Conservation (phyloP, 2,329 filamentous ascomycete genomes). For the Lomentospora prolificans region DNA sequence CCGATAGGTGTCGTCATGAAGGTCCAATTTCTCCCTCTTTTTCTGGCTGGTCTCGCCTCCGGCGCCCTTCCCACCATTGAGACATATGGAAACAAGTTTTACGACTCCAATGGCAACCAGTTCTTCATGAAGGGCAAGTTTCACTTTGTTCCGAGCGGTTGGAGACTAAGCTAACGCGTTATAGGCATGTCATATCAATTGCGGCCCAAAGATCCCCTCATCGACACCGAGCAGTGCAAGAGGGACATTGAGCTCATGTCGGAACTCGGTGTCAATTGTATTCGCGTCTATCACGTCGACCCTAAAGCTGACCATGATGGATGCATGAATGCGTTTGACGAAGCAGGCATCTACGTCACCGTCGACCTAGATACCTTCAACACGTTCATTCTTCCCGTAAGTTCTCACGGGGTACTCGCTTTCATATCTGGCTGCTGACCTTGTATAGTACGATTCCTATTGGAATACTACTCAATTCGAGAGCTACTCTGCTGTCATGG, state of each 20-base stretch:
- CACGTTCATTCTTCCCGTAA: slow-evolving; percentile 56
- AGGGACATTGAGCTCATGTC: slow-evolving; percentile 71
- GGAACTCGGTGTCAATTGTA: slow-evolving; percentile 69
- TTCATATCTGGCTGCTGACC: neutral
- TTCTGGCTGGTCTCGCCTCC: neutral
- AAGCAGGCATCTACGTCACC: slow-evolving; percentile 75
- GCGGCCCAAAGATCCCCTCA: slow-evolving; percentile 57
- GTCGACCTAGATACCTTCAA: slow-evolving; percentile 72
- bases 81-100: slow-evolving; percentile 71
- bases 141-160: neutral
- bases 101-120: slow-evolving; percentile 68
- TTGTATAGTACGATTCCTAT: slow-evolving; percentile 40
- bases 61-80: slow-evolving; percentile 38
- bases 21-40: slow-evolving; percentile 6
- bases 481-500: slow-evolving; percentile 61
- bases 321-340: slow-evolving; percentile 73
- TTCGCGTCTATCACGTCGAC: slow-evolving; percentile 85
- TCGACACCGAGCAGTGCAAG: slow-evolving; percentile 65
- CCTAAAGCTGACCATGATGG: slow-evolving; percentile 58
- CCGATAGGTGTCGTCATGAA: neutral
- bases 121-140: slow-evolving; percentile 71
- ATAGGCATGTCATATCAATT: slow-evolving; percentile 66
- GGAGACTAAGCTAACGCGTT: neutral
- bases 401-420: slow-evolving; percentile 14
- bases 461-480: slow-evolving; percentile 68